Conservation (phyloP, 2,329 filamentous ascomycete genomes). For the Aaosphaeria pasadenensis region DNA sequence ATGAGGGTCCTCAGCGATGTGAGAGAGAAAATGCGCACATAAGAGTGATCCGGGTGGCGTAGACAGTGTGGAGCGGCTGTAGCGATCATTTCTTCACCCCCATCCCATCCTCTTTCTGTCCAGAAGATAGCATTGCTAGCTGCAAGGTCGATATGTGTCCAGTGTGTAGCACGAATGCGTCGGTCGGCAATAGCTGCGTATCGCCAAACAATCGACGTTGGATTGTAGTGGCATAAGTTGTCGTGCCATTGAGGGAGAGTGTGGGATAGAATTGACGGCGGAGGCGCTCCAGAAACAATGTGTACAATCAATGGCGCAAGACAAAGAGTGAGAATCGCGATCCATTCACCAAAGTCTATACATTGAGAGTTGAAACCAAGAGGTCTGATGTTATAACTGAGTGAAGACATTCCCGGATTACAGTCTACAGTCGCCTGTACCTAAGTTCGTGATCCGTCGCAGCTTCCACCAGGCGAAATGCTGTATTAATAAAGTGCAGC, state of each 20-base stretch:
- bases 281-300: slow-evolving; percentile 19
- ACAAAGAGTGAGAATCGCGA: slow-evolving; percentile 20
- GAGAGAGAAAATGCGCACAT: background rate
- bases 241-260: slow-evolving; percentile 23
- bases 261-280: background rate
- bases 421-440: too few relatives aligned
- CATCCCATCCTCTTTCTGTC: slow-evolving; percentile 14
- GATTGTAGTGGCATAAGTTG: slow-evolving; percentile 24
- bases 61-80: background rate
- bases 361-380: background rate
- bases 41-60: background rate
- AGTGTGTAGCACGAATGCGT: slow-evolving; percentile 20
- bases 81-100: slow-evolving; percentile 1
- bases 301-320: slow-evolving; percentile 28
- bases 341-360: slow-evolving; percentile 14
- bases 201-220: slow-evolving; percentile 33
- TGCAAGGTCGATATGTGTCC: slow-evolving; percentile 21
- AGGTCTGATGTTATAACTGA: too few relatives aligned
- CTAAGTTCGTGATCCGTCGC: too few relatives aligned
- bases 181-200: slow-evolving; percentile 31
- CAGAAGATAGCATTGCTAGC: slow-evolving; percentile 32
- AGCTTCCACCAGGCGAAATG: too few relatives aligned
- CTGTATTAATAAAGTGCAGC: too few relatives aligned
- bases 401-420: too few relatives aligned
- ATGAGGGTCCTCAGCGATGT: slow-evolving; percentile 1